Conservation (phyloP, 345 rosid species). For the Citrus cavaleriei region DNA sequence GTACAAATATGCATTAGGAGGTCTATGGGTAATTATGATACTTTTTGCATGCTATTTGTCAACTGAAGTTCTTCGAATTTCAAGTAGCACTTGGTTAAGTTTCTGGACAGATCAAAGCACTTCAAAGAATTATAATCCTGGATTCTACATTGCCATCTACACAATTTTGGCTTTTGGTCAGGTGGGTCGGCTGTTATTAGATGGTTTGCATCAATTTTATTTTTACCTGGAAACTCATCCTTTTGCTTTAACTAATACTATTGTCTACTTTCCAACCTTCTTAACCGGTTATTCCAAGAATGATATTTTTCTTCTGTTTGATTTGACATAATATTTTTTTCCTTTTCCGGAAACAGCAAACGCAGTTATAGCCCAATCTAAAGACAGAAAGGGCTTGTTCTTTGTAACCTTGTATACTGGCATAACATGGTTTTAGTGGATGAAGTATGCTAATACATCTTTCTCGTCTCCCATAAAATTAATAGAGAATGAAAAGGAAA, state of each 20-base stretch:
- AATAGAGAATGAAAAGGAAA: neutral
- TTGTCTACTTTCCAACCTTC: constrained; percentile 1
- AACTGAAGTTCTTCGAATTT: constrained; percentile 83
- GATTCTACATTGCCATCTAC: constrained; percentile 61
- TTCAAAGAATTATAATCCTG: constrained; percentile 48
- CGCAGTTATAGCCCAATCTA: neutral
- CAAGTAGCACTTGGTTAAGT: constrained; percentile 92
- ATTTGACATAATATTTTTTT: neutral
- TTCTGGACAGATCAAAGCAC: constrained; percentile 81
- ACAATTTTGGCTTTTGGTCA: constrained; percentile 72
- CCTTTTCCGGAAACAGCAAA: neutral
- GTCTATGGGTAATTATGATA: constrained; percentile 76
- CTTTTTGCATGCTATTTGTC: constrained; percentile 64
- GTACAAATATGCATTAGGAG: constrained; percentile 88
- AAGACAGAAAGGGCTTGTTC: neutral
- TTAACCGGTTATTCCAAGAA: neutral
- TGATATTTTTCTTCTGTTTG: neutral
- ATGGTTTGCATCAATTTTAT: neutral
- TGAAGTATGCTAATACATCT: neutral
- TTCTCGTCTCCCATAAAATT: neutral
- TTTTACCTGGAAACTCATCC: neutral
- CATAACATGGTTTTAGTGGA: neutral
- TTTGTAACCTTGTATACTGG: neutral
- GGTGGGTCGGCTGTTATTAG: constrained; percentile 36
- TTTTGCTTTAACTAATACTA: neutral